Percentiles rank a stretch among this genome's conserved stretches.
These are phyloP conservation scores for Brasenia schreberi DNA, from an alignment of 164 flowering plant species.

Conservation along the genomic window DNA sequence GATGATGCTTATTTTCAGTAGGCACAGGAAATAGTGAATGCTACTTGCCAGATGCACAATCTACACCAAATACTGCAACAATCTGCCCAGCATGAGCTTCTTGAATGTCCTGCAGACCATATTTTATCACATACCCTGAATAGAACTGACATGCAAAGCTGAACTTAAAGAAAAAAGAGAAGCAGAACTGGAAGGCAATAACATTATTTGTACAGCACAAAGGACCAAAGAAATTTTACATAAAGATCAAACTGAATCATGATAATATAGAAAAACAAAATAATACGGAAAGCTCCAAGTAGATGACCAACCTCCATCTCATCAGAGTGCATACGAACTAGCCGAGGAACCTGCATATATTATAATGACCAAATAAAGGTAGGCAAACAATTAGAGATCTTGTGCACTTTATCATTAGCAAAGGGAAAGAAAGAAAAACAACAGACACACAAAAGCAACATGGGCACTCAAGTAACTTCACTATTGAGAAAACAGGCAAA, in stretches of 20 bases:
- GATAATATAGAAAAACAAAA: background rate
- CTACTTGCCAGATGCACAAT: constrained; percentile 88
- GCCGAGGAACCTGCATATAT: constrained; percentile 79
- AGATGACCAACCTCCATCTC: constrained; percentile 87
- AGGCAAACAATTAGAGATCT: background rate
- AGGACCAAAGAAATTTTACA: background rate
- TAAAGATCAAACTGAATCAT: background rate
- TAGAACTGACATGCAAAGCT: background rate
- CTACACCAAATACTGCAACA: constrained; percentile 98
- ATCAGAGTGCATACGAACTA: constrained; percentile 96
- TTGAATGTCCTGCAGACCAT: constrained; percentile 71
- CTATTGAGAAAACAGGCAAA: too few relatives aligned
- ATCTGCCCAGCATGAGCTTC: constrained; percentile 99
- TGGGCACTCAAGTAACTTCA: too few relatives aligned
- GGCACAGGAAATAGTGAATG: background rate
- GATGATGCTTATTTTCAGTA: background rate
- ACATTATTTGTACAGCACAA: background rate
- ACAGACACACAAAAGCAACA: too few relatives aligned
- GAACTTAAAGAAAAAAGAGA: background rate
- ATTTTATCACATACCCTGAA: background rate
- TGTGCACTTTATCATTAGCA: too few relatives aligned
- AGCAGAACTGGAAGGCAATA: background rate
- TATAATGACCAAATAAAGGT: background rate
- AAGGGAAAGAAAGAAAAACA: too few relatives aligned
- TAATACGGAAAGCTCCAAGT: background rate